Percentiles rank a stretch among this genome's conserved stretches.
Evolutionary conservation across 768 basidiomycete species (phyloP).

Genomic region (Hericium rajendrae): DNA sequence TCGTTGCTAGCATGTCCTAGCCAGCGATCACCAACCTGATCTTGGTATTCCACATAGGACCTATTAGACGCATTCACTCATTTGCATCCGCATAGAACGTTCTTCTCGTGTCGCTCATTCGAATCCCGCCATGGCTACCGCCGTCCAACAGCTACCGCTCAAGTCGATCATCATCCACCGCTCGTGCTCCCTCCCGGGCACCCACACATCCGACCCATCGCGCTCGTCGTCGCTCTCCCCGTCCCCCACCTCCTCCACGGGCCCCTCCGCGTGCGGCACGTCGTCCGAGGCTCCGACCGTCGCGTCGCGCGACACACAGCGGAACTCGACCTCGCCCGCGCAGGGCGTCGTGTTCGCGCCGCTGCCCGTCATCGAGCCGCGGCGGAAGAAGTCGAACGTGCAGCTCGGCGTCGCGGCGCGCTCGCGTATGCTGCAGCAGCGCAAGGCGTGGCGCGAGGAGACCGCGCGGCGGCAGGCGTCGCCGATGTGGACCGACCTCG

Average conservation of each 20-base stretch:
- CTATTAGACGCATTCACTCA: no score
- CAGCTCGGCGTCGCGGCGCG: constrained; percentile 29
- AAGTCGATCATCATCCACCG: neutral
- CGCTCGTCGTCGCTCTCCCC: constrained; percentile 4
- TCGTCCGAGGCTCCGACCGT: neutral
- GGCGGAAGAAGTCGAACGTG: constrained; percentile 20
- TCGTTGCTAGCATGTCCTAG: no score
- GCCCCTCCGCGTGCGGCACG: neutral
- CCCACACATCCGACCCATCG: neutral
- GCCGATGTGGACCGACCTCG: constrained; percentile 2
- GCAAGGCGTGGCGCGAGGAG: constrained; percentile 5
- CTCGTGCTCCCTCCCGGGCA: neutral
- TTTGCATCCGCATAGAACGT: no score
- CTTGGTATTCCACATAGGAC: no score
- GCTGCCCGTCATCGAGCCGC: constrained; percentile 22
- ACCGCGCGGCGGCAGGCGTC: neutral
- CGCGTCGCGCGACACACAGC: constrained; percentile 8
- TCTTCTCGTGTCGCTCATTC: no score
- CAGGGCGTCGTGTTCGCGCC: constrained; percentile 26
- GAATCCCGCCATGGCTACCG: no score
- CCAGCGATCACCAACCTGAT: no score
- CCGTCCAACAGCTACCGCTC: no score
- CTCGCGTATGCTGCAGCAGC: constrained; percentile 23
- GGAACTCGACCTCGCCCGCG: constrained; percentile 11
- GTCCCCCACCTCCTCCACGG: constrained; percentile 3